Evolutionary conservation across 208 protist species (phyloP).

Genomic region (Novymonas esmeraldas): DNA sequence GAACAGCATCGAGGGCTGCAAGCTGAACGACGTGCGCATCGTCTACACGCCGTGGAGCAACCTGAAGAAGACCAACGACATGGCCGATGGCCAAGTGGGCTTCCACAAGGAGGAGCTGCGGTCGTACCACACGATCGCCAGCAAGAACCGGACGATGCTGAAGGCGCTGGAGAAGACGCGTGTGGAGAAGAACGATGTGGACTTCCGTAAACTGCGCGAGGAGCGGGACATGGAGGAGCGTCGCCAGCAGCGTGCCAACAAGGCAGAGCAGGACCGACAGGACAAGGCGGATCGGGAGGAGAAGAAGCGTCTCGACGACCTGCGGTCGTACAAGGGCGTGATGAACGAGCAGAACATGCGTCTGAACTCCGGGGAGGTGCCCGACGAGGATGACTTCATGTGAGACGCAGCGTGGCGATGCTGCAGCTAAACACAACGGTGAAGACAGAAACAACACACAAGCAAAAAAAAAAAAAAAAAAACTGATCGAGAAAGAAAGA

Average conservation of each 20-base stretch:
- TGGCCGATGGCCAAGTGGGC: slow-evolving; percentile 96
- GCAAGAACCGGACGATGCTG: slow-evolving; percentile 88
- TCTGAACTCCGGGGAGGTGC: slow-evolving; percentile 75
- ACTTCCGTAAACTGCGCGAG: slow-evolving; percentile 77
- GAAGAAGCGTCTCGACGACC: slow-evolving; percentile 71
- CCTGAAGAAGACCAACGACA: slow-evolving; percentile 96
- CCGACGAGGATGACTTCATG: slow-evolving; percentile 96
- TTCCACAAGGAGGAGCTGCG: slow-evolving; percentile 93
- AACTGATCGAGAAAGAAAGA: background rate
- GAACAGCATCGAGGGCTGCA: slow-evolving; percentile 97
- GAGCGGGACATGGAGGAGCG: slow-evolving; percentile 79
- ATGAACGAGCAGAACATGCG: slow-evolving; percentile 87
- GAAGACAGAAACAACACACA: background rate
- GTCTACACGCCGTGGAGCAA: slow-evolving; percentile 98
- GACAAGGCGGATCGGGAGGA: slow-evolving; percentile 80
- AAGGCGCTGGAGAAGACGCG: slow-evolving; percentile 95
- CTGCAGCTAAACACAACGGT: background rate
- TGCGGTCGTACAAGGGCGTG: slow-evolving; percentile 83
- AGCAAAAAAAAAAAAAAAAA: background rate
- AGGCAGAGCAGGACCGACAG: slow-evolving; percentile 47
- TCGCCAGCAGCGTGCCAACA: slow-evolving; percentile 42
- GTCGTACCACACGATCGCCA: slow-evolving; percentile 71
- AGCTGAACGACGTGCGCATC: slow-evolving; percentile 91
- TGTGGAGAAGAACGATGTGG: slow-evolving; percentile 90
- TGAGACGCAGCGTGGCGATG: slow-evolving; percentile 31